Base-by-base conservation (phyloP, 108 stramenopile species). In the Pseudonitzschia pungens region DNA sequence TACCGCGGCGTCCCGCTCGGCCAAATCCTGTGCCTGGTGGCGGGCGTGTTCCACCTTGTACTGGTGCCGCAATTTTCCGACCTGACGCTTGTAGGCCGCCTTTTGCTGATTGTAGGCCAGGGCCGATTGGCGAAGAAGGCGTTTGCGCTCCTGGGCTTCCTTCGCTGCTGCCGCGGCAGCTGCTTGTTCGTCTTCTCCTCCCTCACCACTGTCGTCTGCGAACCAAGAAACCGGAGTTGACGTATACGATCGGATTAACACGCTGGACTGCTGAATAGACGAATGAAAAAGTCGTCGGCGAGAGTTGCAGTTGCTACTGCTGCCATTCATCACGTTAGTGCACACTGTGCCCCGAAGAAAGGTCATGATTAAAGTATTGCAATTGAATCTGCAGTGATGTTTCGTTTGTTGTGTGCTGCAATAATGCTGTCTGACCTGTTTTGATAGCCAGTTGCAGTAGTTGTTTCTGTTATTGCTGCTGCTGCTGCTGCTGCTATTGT, bases 1-100 rank as follows among this genome's bases (percentile, higher is more conserved):
- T 67, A 59, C 68, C 22, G 68, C 60, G 0, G 76, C 77, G 24
- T 83, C 77, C 31, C 68, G 65, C 62, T 80, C 76, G 56, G 85
- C 87, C 44, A 86, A 69, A 63, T 88, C 89, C 20, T 82, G 67
- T 8, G 80, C 81, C 36, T 69, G 48, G 42, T 94, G 89, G 11
- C 64, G 60, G 45, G 80, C 75, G 56, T 86, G 67, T 79, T 94
- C 90, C 29, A 68, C 70, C 28, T 75, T 77, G 72, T 94, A 94
- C 67, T 80, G 76, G 52, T 87, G 88, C 44, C 93, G 87, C 6
- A 94, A 77, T 42, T 74, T 55, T 45, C 50, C 50, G 3, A 51
- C 50, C n/a, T 51, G 16, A 9, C 50, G 50, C 50, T 51, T 51
- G 9, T 51, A 51, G 2, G 50, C 16, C n/a, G 50, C 50, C 50